Evolutionary conservation across 2,329 filamentous ascomycete species (phyloP), one percentile per base, ranked within the genome.

Genomic region (Capronia coronata): DNA sequence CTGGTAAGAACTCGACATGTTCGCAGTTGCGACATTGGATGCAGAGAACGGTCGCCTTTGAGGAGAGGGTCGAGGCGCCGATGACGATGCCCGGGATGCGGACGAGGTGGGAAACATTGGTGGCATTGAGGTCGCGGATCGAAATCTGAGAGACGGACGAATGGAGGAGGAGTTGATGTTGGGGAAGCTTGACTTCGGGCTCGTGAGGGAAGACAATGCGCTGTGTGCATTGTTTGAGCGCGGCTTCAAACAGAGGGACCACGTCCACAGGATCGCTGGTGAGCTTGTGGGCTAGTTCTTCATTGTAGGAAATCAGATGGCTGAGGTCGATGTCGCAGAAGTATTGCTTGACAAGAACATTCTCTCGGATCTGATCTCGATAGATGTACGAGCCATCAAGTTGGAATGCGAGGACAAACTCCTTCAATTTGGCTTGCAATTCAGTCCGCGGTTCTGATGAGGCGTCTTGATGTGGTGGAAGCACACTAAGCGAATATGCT

Each of bases 21-120:
- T 83, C 78, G 69, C 93, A 98, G 63, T 83, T 89, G 57, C 89
- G 82, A 72, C 93, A 98, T 68, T 94, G 83, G 44, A 98, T 85
- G 54, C 86, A 79, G 19, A 98, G 76, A 21, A 83, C 76, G 5
- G 89, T 96, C 3, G 93, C 88, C 73, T 98, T 97, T 10, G 91
- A 97, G 1, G 90, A 95, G 67, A 97, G 84, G 14, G 94, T 94
- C 1, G 91, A 96, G 40, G 93, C 93, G 40, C 93, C 91, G 58
- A 98, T 98, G 52, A 98, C 88, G 58, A 98, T 98, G 43, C 93
- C 94, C 1, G 93, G 93, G 49, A 98, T 94, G 49, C 91, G 82
- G 32, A 98, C 91, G n/a, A 98, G 83, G 60, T 89, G 84, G 3
- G 91, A 89, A 59, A 98, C 94, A 56, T 88, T 91, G 56, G 86